Conservation (phyloP, 2,329 filamentous ascomycete species). For the Alternaria triticina region DNA sequence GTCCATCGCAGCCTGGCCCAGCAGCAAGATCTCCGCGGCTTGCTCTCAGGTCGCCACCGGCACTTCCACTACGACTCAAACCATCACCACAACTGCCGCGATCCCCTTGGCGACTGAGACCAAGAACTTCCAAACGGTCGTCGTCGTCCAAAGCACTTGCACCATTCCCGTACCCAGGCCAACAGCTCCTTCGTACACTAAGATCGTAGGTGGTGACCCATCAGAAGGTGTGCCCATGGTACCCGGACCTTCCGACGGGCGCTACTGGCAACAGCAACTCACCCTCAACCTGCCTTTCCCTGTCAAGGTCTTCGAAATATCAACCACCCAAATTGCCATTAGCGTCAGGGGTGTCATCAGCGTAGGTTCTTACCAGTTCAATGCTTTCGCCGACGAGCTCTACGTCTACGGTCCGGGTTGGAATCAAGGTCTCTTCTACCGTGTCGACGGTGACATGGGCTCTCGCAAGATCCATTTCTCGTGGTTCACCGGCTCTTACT, state of each 20-base stretch:
- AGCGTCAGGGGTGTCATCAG: not conserved
- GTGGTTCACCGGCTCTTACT: not conserved
- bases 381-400: not conserved
- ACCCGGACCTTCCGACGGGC: not conserved
- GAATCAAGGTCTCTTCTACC: not conserved
- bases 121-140: not conserved
- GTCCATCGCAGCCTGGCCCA: not conserved
- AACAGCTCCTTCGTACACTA: not conserved
- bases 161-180: not conserved
- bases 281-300: not conserved
- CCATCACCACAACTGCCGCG: not conserved
- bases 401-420: not conserved
- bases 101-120: not conserved
- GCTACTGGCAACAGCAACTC: not conserved
- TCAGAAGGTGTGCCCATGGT: not conserved
- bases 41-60: not conserved
- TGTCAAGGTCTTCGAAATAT: not conserved
- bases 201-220: not conserved
- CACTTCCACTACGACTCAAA: not conserved
- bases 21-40: not conserved
- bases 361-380: not conserved
- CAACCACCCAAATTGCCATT: not conserved
- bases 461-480: not conserved
- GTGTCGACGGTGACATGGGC: not conserved
- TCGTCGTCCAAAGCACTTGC: not conserved